Base-by-base conservation (phyloP, 352 stramenopile species). In the Saprolegnia parasitica region DNA sequence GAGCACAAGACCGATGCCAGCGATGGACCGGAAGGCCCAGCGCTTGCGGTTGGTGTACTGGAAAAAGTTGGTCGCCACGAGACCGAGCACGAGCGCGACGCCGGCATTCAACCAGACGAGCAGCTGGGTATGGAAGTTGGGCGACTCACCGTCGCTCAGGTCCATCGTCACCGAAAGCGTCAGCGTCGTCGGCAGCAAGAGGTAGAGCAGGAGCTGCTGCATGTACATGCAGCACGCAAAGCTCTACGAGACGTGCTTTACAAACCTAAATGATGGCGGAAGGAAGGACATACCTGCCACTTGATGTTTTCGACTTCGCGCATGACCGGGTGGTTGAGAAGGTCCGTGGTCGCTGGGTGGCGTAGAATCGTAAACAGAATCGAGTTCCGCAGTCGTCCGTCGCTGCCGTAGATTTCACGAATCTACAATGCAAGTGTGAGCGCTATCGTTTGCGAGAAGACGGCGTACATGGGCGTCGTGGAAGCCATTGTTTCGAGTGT, bases 171-270 rank as follows among this genome's bases (percentile, higher is more conserved):
- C 61, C 16, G 61, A 58, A 24, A 68, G 29, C 46, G 61, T 40
- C 37, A 68, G 32, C 23, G 61, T 40, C 26, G 61, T 60, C 26
- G 61, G 32, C 16, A 68, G 13, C 26, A 68, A 13, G 10, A 42
- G 0, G 49, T 68, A 60, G 18, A 46, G 21, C 8, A 68, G 9
- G 26, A 68, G 21, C 23, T 68, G 61, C 49, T 56, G n/a, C n/a
- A 68, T 21, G 40, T 56, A 68, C 10, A 58, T 54, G 13, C 61
- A 39, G 20, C 35, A 20, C 6, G 39, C 61, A 61, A 68, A 68
- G 26, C 26, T 29, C 61, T 68, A 68, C n/a, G n/a, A 57, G 40
- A 13, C 21, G 35, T 52, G 21, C 8, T 52, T 8, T 20, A 11
- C 18, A 35, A 4, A 54, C 39, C 13, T 6, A 9, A 13, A n/a